Conservation (phyloP, 2,329 filamentous ascomycete genomes). For the Drechslerella stenobrocha region DNA sequence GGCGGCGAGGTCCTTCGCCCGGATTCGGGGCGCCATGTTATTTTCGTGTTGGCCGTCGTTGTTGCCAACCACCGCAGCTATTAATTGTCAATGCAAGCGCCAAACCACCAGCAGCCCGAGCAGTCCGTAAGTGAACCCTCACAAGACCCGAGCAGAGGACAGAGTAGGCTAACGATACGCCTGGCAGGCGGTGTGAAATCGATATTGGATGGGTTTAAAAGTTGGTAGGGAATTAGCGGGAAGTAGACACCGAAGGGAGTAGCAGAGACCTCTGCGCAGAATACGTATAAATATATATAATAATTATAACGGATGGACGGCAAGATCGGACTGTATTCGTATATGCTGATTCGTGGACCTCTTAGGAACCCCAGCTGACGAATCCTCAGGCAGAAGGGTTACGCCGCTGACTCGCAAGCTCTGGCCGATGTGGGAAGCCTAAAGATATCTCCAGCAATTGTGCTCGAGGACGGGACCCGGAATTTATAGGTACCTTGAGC, state of each 20-base stretch:
- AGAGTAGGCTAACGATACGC: too few species aligned
- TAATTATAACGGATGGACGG: too few species aligned
- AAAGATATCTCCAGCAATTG: conserved; percentile 5
- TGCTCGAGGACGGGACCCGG: conserved; percentile 8
- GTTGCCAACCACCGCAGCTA: not conserved
- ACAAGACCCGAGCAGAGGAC: too few species aligned
- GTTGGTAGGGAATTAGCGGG: too few species aligned
- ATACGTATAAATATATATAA: too few species aligned
- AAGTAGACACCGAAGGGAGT: too few species aligned
- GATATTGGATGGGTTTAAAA: too few species aligned
- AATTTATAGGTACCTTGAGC: not conserved
- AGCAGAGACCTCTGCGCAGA: too few species aligned
- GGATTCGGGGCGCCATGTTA: conserved; percentile 39
- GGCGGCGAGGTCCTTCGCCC: conserved; percentile 26
- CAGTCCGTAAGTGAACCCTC: too few species aligned
- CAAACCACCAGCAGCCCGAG: too few species aligned
- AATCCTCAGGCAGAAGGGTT: conserved; percentile 19
- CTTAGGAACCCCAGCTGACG: not conserved
- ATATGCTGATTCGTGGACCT: not conserved
- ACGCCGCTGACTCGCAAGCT: conserved; percentile 26
- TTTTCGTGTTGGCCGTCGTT: conserved; percentile 6
- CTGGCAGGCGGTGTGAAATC: too few species aligned
- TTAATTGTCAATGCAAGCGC: too few species aligned
- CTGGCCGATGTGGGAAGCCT: conserved; percentile 22
- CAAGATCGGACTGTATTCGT: not conserved